Evolutionary conservation across 371 early-diverging fungal genomes (phyloP).

Genomic region (Apophysomyces variabilis): DNA sequence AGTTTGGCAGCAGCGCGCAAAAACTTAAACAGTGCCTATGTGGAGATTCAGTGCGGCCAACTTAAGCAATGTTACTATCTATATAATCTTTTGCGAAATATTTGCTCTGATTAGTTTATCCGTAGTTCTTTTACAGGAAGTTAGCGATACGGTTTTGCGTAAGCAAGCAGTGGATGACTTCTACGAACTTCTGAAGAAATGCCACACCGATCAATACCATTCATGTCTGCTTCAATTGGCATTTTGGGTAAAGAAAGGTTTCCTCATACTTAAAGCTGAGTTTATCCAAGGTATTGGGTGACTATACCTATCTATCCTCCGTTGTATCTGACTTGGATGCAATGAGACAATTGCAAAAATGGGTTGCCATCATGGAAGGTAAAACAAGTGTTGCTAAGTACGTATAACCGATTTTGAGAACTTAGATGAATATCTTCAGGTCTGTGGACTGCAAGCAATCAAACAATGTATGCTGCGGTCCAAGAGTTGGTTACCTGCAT

Average conservation of each 20-base stretch:
- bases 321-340: slow-evolving; percentile 29
- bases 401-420: neutral
- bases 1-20: slow-evolving; percentile 21
- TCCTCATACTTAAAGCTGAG: no score
- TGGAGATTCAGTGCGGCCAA: slow-evolving; percentile 25
- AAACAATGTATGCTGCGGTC: slow-evolving; percentile 33
- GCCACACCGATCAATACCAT: slow-evolving; percentile 13
- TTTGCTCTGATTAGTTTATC: neutral
- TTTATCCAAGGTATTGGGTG: slow-evolving; percentile 31
- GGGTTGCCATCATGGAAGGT: slow-evolving; percentile 38
- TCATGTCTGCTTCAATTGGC: slow-evolving; percentile 24
- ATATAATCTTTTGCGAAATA: neutral
- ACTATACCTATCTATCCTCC: slow-evolving; percentile 34
- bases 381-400: neutral
- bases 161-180: slow-evolving; percentile 22
- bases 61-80: slow-evolving; percentile 25
- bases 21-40: slow-evolving; percentile 26
- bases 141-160: slow-evolving; percentile 19
- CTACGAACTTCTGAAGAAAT: slow-evolving; percentile 13
- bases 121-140: slow-evolving; percentile 16
- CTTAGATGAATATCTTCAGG: slow-evolving; percentile 34
- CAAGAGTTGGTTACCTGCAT: slow-evolving; percentile 31
- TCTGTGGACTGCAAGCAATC: slow-evolving; percentile 35
- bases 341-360: slow-evolving; percentile 42
- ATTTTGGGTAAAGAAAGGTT: slow-evolving; percentile 25